Percentiles rank a stretch among this genome's conserved stretches.
phyloP scores from a whole-genome alignment of 2,329 filamentous ascomycete species.

The Aspergillus fructus region DNA sequence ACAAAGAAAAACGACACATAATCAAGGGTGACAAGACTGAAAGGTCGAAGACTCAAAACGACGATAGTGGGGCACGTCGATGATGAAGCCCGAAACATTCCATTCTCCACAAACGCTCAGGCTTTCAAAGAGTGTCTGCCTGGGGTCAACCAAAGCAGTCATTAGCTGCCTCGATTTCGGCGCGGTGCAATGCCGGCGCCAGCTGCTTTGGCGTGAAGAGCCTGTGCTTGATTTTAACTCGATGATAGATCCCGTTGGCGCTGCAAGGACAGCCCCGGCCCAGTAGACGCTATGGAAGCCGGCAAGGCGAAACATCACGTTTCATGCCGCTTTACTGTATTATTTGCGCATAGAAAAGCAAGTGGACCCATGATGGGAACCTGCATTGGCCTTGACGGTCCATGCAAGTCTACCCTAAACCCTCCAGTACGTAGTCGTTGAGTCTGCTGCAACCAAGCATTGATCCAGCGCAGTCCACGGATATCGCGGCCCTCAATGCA shows the following conservation, averaged over 20 bases:
- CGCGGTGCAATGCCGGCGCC: neutral
- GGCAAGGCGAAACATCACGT: neutral
- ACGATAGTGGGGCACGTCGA: constrained; percentile 5
- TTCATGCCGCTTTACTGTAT: neutral
- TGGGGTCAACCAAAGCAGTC: neutral
- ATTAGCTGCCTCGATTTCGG: neutral
- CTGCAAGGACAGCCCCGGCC: no score
- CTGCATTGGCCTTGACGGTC: neutral
- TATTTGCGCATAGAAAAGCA: neutral
- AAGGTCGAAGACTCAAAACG: neutral
- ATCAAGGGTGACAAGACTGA: neutral
- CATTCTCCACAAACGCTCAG: neutral
- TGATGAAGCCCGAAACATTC: constrained; percentile 7
- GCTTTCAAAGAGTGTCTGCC: neutral
- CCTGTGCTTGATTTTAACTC: neutral
- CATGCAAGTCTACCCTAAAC: neutral
- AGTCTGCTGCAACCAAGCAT: no score
- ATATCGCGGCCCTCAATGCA: neutral
- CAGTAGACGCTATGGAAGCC: neutral
- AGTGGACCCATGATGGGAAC: neutral
- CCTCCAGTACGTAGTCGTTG: no score
- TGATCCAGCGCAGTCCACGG: no score
- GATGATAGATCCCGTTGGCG: neutral
- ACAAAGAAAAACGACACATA: constrained; percentile 8
- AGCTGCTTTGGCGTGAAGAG: neutral